phyloP scores from a whole-genome alignment of 371 early-diverging fungal genomes.

The Mucor velutinosus region DNA sequence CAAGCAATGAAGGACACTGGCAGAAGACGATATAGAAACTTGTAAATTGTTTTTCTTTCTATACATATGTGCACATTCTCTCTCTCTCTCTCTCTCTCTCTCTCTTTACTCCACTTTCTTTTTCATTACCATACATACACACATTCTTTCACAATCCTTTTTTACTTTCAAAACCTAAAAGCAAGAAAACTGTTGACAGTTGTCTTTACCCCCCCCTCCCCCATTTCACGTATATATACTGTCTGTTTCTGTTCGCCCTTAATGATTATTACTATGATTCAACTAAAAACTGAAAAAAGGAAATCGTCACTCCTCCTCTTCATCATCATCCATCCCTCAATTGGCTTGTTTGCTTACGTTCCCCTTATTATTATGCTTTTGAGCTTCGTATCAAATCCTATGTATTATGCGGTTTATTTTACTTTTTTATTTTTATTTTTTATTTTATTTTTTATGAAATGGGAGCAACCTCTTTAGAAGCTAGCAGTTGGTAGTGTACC shows the following conservation, averaged over 20 bases:
- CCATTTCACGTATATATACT: not conserved
- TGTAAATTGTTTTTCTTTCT: slow-evolving; percentile 12
- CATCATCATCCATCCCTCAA: not conserved
- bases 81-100: not conserved
- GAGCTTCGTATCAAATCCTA: not conserved
- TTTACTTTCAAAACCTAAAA: slow-evolving; percentile 5
- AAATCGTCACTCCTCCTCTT: not conserved
- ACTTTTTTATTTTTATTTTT: not conserved
- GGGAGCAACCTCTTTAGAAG: not conserved
- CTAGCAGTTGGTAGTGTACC: not conserved
- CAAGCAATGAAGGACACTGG: slow-evolving; percentile 46
- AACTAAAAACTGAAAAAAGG: not conserved
- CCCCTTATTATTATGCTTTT: not conserved
- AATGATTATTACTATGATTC: not conserved
- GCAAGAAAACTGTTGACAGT: slow-evolving; percentile 1
- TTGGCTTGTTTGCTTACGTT: not conserved
- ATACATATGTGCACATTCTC: not conserved
- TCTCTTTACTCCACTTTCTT: not conserved
- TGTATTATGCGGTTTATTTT: not conserved
- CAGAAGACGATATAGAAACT: slow-evolving; percentile 33
- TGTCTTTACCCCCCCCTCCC: not conserved
- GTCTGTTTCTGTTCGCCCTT: not conserved
- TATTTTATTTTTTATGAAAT: not conserved
- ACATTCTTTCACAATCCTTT: not conserved
- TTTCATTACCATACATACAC: not conserved